phyloP scores from a whole-genome alignment of 164 flowering plant species.

The Umbilicus rupestris region DNA sequence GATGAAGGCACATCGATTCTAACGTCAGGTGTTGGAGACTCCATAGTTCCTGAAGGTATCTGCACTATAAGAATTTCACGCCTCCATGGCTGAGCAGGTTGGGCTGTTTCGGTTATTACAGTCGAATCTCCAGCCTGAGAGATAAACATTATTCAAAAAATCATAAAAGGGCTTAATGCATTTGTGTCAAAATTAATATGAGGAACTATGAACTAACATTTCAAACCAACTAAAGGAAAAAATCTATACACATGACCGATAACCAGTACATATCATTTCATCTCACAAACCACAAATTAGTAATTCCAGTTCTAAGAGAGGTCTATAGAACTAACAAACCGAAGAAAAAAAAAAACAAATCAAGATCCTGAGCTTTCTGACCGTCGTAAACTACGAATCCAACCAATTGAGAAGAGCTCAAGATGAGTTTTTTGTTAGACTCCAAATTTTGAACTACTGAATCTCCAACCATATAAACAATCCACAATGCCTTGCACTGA shows the following conservation, averaged over 20 bases:
- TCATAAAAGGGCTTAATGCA: background rate
- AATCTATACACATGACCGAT: background rate
- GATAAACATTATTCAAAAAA: background rate
- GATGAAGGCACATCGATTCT: conserved; percentile 37
- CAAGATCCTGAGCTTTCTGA: background rate
- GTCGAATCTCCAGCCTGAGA: conserved; percentile 26
- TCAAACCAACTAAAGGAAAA: background rate
- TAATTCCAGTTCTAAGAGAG: background rate
- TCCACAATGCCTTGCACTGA: background rate
- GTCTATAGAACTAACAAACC: background rate
- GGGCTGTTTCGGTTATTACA: conserved; percentile 36
- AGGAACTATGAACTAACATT: background rate
- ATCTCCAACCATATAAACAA: background rate
- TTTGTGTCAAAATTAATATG: background rate
- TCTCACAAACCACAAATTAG: background rate
- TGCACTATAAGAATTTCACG: conserved; percentile 24
- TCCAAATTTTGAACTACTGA: background rate
- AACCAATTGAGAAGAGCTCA: background rate
- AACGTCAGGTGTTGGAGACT: background rate
- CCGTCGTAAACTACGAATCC: background rate
- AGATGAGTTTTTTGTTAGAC: background rate
- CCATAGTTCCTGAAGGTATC: conserved; percentile 19
- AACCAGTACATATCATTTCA: background rate
- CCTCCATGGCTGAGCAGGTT: conserved; percentile 17
- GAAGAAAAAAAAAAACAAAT: background rate